Base-by-base conservation (phyloP, 371 early-diverging fungal species). In the Syncephalastrum racemosum region DNA sequence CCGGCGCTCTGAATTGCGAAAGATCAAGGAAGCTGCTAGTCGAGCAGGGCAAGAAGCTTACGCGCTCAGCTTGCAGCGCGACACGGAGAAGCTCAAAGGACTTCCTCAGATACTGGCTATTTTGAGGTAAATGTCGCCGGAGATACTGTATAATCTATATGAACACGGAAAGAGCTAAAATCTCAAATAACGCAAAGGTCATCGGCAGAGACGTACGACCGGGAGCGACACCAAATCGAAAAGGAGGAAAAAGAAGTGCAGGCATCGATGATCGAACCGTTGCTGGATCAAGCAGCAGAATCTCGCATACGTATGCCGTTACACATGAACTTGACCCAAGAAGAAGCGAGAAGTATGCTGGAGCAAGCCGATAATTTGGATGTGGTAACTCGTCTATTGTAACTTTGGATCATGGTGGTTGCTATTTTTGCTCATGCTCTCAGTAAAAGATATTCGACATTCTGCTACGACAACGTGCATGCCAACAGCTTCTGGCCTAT, bases 21-120 rank as follows among this genome's bases (percentile, higher is more conserved):
- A 48, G 22, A 48, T 48, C 10, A 56, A 56, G 14, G 42, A 46
- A 31, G 40, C 42, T n/a, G 51, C 58, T 14, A 31, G 12, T 6
- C 42, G 27, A 19, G 24, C 49, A 18, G 58, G 46, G 0, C 36
- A 27, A 15, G 44, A 43, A 43, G 42, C 58, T 7, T 16, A 24
- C 10, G 23, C 36, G 12, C 36, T n/a, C 24, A 50, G 58, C 19
- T 44, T 58, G 22, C 50, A 58, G 36, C 43, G 23, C 7, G 58
- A 58, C 39, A 10, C 41, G 44, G 43, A 44, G 19, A 49, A 51
- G 25, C 45, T 58, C 10, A 58, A 58, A 27, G 44, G 44, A 8
- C 58, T 58, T 15, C 58, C 58, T 3, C 50, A 58, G 46, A 50
- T 58, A 18, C 12, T 50, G 1, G 43, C 46, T 2, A 58, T 58